Evolutionary conservation across 441 rosid genomes (phyloP), one percentile per base, ranked within the genome.

Genomic region (Breynia disticha): DNA sequence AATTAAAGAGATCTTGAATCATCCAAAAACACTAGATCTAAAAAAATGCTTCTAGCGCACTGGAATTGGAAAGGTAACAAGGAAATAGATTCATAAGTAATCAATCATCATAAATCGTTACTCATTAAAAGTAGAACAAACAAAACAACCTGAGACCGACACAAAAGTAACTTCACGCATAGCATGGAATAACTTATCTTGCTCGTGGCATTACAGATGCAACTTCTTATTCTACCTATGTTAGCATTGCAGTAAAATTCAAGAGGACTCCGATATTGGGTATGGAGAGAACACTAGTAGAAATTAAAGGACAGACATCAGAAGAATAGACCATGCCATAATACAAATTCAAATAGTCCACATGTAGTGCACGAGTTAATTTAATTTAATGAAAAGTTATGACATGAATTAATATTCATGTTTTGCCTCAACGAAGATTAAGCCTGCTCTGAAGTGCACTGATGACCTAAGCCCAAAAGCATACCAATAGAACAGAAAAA

Each of bases 391-490:
- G 11, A 12, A 10, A 44, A 44, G 28, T 13, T 10, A 1, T 19
- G 16, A 46, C 37, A 7, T 16, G 20, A 43, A 19, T 16, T 39
- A 19, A 39, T 14, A 41, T 39, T 17, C 10, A n/a, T n/a, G n/a
- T n/a, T n/a, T 17, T 42, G 50, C 17, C 37, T 35, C 16, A 10
- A 19, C 10, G 16, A 24, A 51, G 39, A 65, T 43, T 53, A 55
- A 19, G 50, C 44, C 37, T 16, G 41, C 44, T n/a, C n/a, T 49
- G 52, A 22, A 41, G 42, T 46, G 55, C 42, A 54, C 35, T 2
- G 35, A 28, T 28, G 35, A 3, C 54, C 17, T 47, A 67, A 49
- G 11, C 32, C 19, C 43, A 46, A n/a, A n/a, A 54, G n/a, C n/a
- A n/a, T n/a, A 49, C 24, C 28, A 16, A 39, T 56, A 54, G 16